A percentile compares a stretch with the other conserved stretches of the same genome.
phyloP scores from a whole-genome alignment of 2,329 filamentous ascomycete genomes.

The Fusarium dimerum region DNA sequence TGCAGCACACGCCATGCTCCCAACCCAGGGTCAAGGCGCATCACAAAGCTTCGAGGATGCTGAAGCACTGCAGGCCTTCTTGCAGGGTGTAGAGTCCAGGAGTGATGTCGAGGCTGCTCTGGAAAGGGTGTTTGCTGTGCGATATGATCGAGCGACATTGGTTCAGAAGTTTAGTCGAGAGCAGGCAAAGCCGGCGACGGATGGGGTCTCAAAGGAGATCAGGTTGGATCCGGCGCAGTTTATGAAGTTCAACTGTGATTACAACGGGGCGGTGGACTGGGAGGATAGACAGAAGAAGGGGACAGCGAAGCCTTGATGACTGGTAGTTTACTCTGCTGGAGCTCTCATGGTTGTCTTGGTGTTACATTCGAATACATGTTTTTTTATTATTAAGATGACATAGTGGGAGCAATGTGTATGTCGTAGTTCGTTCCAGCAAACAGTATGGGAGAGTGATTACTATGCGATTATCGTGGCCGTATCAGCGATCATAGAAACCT shows the following conservation, averaged over 20 bases:
- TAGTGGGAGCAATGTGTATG: too few relatives aligned
- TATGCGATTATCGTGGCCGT: too few relatives aligned
- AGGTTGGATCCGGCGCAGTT: slow-evolving; percentile 24
- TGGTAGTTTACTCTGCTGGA: too few relatives aligned
- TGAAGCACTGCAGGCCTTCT: slow-evolving; percentile 6
- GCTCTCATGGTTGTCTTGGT: too few relatives aligned
- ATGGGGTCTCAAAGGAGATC: slow-evolving; percentile 12
- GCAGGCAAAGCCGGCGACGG: slow-evolving; percentile 21
- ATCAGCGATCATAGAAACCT: too few relatives aligned
- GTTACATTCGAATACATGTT: too few relatives aligned
- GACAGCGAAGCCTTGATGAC: not conserved
- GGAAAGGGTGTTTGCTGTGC: slow-evolving; percentile 7
- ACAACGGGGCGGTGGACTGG: slow-evolving; percentile 20
- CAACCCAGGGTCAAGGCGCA: slow-evolving; percentile 12
- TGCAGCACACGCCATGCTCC: slow-evolving; percentile 14
- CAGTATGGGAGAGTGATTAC: too few relatives aligned
- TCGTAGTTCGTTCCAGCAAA: too few relatives aligned
- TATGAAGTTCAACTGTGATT: slow-evolving; percentile 24
- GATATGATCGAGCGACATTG: slow-evolving; percentile 14
- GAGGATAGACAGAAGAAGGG: slow-evolving; percentile 14
- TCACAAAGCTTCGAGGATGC: slow-evolving; percentile 15
- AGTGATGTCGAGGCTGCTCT: slow-evolving; percentile 2
- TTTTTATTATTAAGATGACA: too few relatives aligned
- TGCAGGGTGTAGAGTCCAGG: not conserved
- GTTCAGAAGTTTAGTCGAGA: slow-evolving; percentile 25